Conservation (phyloP, 2,329 filamentous ascomycete genomes). For the Sarocladium brachiariae region DNA sequence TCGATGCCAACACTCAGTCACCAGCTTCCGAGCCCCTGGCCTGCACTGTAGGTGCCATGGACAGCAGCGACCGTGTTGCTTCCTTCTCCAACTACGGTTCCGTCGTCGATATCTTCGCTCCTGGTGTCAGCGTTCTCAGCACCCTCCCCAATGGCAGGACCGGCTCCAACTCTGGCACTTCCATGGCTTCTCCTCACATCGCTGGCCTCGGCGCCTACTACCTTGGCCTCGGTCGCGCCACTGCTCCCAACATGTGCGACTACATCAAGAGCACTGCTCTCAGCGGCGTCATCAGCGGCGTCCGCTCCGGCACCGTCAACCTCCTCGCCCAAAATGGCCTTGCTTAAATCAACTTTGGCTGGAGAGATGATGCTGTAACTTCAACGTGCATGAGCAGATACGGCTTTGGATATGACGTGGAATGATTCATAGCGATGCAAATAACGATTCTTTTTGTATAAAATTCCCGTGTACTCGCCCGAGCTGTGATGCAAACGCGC, state of each 20-base stretch:
- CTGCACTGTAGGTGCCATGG: conserved; percentile 43
- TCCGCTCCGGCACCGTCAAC: conserved; percentile 29
- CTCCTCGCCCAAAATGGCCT: conserved; percentile 27
- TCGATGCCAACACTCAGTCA: conserved; percentile 37
- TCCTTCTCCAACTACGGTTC: conserved; percentile 46
- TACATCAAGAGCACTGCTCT: conserved; percentile 34
- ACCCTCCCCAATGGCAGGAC: conserved; percentile 36
- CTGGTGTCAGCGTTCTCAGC: conserved; percentile 40
- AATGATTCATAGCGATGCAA: conserved; percentile 4
- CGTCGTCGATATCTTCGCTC: conserved; percentile 41
- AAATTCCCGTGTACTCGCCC: no score
- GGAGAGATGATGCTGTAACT: neutral
- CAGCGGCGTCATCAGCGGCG: conserved; percentile 28
- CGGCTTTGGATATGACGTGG: neutral
- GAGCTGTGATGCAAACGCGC: no score
- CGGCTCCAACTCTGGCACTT: conserved; percentile 38
- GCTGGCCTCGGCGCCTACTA: conserved; percentile 57
- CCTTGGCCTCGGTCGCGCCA: conserved; percentile 38
- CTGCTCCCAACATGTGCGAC: conserved; percentile 29
- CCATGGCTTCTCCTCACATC: conserved; percentile 57
- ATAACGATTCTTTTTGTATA: neutral
- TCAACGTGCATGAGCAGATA: no score
- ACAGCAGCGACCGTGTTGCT: conserved; percentile 32
- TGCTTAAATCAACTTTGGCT: neutral
- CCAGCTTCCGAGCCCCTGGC: conserved; percentile 42